Evolutionary conservation across 2,329 filamentous ascomycete species (phyloP), one percentile per base, ranked within the genome.

Genomic region (Ceratocystis smalleyi): DNA sequence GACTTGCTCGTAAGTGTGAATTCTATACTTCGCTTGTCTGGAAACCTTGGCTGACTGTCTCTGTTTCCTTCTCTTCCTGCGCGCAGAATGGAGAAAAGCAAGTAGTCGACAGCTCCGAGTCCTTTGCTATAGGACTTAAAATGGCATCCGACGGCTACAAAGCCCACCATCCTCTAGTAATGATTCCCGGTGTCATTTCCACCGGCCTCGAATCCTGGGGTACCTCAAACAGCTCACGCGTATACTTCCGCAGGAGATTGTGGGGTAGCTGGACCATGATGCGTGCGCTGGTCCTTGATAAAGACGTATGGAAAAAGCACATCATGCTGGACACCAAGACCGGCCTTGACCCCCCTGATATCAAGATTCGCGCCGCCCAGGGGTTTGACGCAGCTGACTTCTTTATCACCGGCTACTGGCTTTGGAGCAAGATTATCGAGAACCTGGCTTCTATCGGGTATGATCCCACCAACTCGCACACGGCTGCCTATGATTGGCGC

Each of bases 221-320:
- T 3, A 97, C 94, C 0, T 85, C 88, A 61, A 88, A 91, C 71
- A 78, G 80, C 51, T 96, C 91, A 6, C 83, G 90, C 43, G 88
- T 87, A 66, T 99, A 97, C 75, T 99, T 99, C 74, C 82, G 94
- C 68, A 96, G 95, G 76, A 81, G 94, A 63, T 77, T 99, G 61
- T 99, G 94, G 94, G 94, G 94, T 3, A 96, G 90, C 69, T 99
- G 95, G 94, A 95, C 84, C 68, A 99, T 99, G 94, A 96, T 99
- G 91, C 83, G 87, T 61, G 92, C 94, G 0, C 76, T 99, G 68
- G 89, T 99, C 1, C 76, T 95, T 70, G 94, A 97, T 74, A 96
- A 97, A 75, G 86, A 95, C 32, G 81, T 83, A 43, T 99, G 94
- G 94, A 99, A 96, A 78, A 86, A 79, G 70, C 94, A 99, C 73